A percentile compares a stretch with the other conserved stretches of the same genome.
These are phyloP conservation scores for Mortierella alpina DNA, from an alignment of 192 early-diverging fungal genomes.

Conservation along the genomic window DNA sequence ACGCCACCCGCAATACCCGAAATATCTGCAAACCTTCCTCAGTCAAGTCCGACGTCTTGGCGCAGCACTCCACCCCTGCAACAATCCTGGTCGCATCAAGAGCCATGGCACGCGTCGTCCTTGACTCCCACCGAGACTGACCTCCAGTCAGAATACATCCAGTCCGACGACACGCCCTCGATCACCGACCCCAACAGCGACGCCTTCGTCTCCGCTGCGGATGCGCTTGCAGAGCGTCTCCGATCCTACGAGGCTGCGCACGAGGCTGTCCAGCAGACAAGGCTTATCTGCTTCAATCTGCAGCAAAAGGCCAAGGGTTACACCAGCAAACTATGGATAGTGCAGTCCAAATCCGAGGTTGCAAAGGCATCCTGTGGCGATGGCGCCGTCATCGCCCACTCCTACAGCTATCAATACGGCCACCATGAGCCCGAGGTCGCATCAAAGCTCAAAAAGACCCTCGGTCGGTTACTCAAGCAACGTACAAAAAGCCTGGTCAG, in stretches of 20 bases:
- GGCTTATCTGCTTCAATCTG: constrained; percentile 25
- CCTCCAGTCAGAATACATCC: too few species aligned
- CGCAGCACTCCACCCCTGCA: too few species aligned
- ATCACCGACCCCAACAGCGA: not conserved
- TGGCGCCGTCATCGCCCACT: constrained; percentile 33
- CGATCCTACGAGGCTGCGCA: constrained; percentile 32
- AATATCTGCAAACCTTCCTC: not conserved
- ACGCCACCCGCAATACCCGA: not conserved
- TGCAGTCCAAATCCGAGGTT: constrained; percentile 41
- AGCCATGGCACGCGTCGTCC: too few species aligned
- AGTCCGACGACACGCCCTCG: not conserved
- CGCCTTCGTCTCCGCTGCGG: too few species aligned
- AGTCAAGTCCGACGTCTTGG: too few species aligned
- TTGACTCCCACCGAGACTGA: too few species aligned
- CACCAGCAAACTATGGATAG: constrained; percentile 47
- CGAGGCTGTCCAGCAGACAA: constrained; percentile 37
- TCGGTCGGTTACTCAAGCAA: constrained; percentile 32
- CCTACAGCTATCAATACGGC: constrained; percentile 39
- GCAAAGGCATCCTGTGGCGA: constrained; percentile 42
- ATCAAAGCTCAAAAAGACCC: constrained; percentile 35
- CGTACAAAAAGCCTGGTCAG: constrained; percentile 23
- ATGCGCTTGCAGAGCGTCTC: constrained; percentile 13
- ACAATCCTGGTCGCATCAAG: too few species aligned
- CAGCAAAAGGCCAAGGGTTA: constrained; percentile 53
- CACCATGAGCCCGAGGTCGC: constrained; percentile 39